A percentile compares a stretch with the other conserved stretches of the same genome.
These are phyloP conservation scores for Macrotyloma uniflorum DNA, from an alignment of 306 rosid species.

Conservation along the genomic window DNA sequence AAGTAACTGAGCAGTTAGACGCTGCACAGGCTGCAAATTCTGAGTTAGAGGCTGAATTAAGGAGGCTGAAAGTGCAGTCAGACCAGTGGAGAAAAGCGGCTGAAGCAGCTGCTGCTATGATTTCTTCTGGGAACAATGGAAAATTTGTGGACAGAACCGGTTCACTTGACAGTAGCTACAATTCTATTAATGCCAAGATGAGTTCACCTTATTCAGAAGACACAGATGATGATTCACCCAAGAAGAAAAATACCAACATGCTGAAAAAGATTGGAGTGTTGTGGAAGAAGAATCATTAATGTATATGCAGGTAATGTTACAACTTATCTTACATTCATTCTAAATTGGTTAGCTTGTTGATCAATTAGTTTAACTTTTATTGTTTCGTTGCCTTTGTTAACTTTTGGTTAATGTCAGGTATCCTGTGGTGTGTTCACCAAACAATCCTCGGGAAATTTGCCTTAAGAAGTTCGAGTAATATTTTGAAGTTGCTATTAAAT, in stretches of 20 bases:
- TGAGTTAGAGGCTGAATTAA: conserved; percentile 85
- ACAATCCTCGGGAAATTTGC: conserved; percentile 19
- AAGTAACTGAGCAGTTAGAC: conserved; percentile 82
- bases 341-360: neutral
- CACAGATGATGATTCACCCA: conserved; percentile 79
- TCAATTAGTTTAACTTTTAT: neutral
- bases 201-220: conserved; percentile 78
- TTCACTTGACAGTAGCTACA: conserved; percentile 63
- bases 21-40: conserved; percentile 72
- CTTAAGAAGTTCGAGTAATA: neutral
- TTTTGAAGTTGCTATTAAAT: conserved; percentile 21
- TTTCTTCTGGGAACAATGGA: conserved; percentile 72
- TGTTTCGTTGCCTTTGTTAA: conserved; percentile 23
- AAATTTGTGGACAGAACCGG: conserved; percentile 60
- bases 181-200: conserved; percentile 54
- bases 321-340: neutral
- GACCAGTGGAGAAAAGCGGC: conserved; percentile 99
- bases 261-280: conserved; percentile 93
- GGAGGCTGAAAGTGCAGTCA: conserved; percentile 86
- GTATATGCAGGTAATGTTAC: conserved; percentile 30
- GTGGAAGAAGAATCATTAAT: conserved; percentile 87
- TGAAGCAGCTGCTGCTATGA: conserved; percentile 85
- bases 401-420: conserved; percentile 11
- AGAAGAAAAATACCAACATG: conserved; percentile 87
- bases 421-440: neutral